phyloP scores from a whole-genome alignment of 2,329 filamentous ascomycete species.

The Aspergillus bombycis region DNA sequence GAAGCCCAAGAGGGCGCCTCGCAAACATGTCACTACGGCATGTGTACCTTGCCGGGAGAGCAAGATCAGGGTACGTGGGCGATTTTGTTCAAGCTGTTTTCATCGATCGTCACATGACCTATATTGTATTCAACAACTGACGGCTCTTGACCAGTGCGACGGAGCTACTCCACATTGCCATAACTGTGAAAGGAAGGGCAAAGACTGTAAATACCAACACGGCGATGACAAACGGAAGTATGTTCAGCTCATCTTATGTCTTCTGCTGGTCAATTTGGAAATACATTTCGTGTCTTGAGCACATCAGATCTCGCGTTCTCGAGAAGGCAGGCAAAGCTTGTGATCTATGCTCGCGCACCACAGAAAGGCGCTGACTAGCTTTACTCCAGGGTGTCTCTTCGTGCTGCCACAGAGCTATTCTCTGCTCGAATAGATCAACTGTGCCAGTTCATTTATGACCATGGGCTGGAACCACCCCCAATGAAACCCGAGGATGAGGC shows the following conservation, averaged over 20 bases:
- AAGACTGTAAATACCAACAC: constrained; percentile 44
- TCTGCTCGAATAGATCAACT: constrained; percentile 43
- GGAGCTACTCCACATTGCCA: constrained; percentile 42
- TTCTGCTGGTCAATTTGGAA: not conserved
- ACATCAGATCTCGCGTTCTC: not conserved
- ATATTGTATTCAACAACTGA: constrained; percentile 1
- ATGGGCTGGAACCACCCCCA: constrained; percentile 42
- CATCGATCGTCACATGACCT: constrained; percentile 5
- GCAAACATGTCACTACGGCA: constrained; percentile 50
- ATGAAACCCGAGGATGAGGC: constrained; percentile 45
- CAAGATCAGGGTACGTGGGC: constrained; percentile 45
- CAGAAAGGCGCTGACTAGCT: constrained; percentile 12
- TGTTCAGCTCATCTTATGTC: constrained; percentile 17
- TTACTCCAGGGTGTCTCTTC: constrained; percentile 36
- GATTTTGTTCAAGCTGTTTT: not conserved
- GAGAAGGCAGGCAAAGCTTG: constrained; percentile 3
- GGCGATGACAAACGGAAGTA: constrained; percentile 46
- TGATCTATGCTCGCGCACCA: not conserved
- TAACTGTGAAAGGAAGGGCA: constrained; percentile 43
- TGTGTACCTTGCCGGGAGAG: constrained; percentile 51
- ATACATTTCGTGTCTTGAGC: not conserved
- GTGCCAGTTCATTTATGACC: constrained; percentile 45
- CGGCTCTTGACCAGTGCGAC: constrained; percentile 34
- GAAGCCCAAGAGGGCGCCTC: constrained; percentile 35
- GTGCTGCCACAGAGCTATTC: constrained; percentile 41